Evolutionary conservation across 176 grass and related monocot genomes (phyloP).

Genomic region (Phoenix roebelenii): DNA sequence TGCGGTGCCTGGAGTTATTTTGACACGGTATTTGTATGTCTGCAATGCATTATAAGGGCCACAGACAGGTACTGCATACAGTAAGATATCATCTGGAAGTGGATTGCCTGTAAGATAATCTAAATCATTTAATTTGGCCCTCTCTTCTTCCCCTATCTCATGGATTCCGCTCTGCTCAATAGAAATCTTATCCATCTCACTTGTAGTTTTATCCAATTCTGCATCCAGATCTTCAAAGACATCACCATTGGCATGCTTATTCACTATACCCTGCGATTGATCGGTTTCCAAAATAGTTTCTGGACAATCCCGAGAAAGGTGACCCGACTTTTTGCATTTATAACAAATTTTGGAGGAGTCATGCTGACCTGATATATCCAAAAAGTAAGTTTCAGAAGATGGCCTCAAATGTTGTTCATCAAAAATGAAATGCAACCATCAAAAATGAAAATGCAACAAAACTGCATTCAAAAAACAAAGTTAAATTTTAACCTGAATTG

Average conservation of each 20-base stretch:
- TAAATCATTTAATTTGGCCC: constrained; percentile 80
- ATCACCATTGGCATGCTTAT: constrained; percentile 28
- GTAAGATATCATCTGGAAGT: constrained; percentile 70
- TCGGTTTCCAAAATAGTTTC: constrained; percentile 44
- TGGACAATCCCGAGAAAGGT: constrained; percentile 88
- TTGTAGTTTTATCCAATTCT: background rate
- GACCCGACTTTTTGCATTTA: constrained; percentile 88
- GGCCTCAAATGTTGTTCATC: too few relatives aligned
- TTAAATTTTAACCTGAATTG: too few relatives aligned
- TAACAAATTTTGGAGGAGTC: constrained; percentile 72
- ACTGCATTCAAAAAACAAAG: too few relatives aligned
- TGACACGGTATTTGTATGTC: constrained; percentile 91
- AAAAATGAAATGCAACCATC: too few relatives aligned
- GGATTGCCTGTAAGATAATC: constrained; percentile 89
- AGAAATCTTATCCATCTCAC: constrained; percentile 27
- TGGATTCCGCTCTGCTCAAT: constrained; percentile 48
- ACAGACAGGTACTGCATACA: constrained; percentile 85
- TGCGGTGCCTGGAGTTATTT: constrained; percentile 85
- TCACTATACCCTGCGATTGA: constrained; percentile 14
- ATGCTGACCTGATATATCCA: constrained; percentile 44
- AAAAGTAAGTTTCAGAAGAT: background rate
- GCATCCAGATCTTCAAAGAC: constrained; percentile 2
- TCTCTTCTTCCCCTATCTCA: constrained; percentile 76
- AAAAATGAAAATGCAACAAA: too few relatives aligned
- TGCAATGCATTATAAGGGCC: constrained; percentile 87